Percentiles rank a stretch among this genome's conserved stretches.
Conservation (phyloP, 495 filamentous ascomycete genomes). For the Sphaerosporella brunnea region DNA sequence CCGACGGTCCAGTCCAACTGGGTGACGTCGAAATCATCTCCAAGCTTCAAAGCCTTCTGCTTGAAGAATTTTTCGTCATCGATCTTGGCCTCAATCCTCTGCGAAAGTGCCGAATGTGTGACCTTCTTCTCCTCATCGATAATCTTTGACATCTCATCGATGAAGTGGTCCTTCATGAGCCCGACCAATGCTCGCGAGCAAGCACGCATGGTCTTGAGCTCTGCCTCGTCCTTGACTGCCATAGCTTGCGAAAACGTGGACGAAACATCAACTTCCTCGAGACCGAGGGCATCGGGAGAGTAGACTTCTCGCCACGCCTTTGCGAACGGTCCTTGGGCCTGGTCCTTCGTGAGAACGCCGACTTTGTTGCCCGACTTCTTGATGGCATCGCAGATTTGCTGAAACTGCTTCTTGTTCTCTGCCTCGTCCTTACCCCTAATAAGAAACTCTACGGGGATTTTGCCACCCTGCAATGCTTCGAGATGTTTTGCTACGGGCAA, state of each 20-base stretch:
- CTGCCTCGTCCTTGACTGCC: slow-evolving; percentile 89
- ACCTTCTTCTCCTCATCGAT: slow-evolving; percentile 93
- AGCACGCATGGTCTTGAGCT: slow-evolving; percentile 82
- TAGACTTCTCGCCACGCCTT: slow-evolving; percentile 88
- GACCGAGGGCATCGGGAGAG: slow-evolving; percentile 54
- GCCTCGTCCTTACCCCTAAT: slow-evolving; percentile 78
- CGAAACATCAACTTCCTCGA: slow-evolving; percentile 77
- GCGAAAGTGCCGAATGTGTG: slow-evolving; percentile 63
- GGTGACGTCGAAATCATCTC: slow-evolving; percentile 67
- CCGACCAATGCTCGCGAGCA: slow-evolving; percentile 84
- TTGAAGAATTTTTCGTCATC: slow-evolving; percentile 87
- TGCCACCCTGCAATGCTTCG: slow-evolving; percentile 77
- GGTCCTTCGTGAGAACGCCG: slow-evolving; percentile 68
- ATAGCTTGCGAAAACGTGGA: slow-evolving; percentile 64
- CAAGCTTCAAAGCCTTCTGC: slow-evolving; percentile 58
- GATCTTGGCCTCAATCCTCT: slow-evolving; percentile 75
- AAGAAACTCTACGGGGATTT: slow-evolving; percentile 74
- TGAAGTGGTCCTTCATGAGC: slow-evolving; percentile 80
- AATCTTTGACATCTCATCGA: slow-evolving; percentile 91
- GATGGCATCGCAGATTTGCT: slow-evolving; percentile 65
- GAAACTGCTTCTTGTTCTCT: slow-evolving; percentile 70
- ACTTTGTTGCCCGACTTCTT: slow-evolving; percentile 81
- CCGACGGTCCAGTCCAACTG: slow-evolving; percentile 88
- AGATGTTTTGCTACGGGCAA: slow-evolving; percentile 61
- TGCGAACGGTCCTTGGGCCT: slow-evolving; percentile 68